These are phyloP conservation scores for Rhodotorula sp. DNA, from an alignment of 1,284 basidiomycete species.

Conservation along the genomic window DNA sequence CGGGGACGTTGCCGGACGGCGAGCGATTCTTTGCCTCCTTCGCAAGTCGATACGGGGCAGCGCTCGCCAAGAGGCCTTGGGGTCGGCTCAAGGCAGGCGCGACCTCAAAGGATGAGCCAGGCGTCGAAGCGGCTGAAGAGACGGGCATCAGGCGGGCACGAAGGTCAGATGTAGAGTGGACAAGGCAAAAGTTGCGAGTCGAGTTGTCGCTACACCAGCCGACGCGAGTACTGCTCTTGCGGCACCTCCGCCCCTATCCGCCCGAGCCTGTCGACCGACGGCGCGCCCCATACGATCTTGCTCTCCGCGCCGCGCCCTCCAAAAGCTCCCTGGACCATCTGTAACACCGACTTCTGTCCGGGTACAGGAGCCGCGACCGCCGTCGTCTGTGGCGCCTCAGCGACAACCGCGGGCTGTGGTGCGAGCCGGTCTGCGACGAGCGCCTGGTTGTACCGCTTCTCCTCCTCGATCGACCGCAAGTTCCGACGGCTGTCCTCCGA, in stretches of 20 bases:
- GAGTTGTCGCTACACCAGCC: not conserved
- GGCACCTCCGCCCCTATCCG: slow-evolving; percentile 21
- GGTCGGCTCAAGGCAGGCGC: no score
- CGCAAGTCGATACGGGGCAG: no score
- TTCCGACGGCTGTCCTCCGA: slow-evolving; percentile 14
- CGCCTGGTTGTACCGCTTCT: slow-evolving; percentile 15
- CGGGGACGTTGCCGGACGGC: no score
- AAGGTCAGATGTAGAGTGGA: not conserved
- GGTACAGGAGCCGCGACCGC: not conserved
- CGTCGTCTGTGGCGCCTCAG: not conserved
- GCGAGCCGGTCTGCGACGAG: slow-evolving; percentile 15
- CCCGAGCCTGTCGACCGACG: slow-evolving; percentile 35
- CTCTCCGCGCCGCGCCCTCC: slow-evolving; percentile 26
- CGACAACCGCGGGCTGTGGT: not conserved
- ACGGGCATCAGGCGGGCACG: no score
- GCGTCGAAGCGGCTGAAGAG: no score
- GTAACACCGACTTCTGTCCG: not conserved
- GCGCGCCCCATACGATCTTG: slow-evolving; percentile 34
- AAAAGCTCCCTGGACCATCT: slow-evolving; percentile 7
- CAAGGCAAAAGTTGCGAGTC: not conserved
- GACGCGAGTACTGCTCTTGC: slow-evolving; percentile 6
- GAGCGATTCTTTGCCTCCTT: no score
- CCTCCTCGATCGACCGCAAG: slow-evolving; percentile 34
- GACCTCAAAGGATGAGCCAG: no score
- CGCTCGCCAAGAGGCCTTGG: no score